Base-by-base conservation (phyloP, 73 alveolate genomes). In the Paramecium caudatum region DNA sequence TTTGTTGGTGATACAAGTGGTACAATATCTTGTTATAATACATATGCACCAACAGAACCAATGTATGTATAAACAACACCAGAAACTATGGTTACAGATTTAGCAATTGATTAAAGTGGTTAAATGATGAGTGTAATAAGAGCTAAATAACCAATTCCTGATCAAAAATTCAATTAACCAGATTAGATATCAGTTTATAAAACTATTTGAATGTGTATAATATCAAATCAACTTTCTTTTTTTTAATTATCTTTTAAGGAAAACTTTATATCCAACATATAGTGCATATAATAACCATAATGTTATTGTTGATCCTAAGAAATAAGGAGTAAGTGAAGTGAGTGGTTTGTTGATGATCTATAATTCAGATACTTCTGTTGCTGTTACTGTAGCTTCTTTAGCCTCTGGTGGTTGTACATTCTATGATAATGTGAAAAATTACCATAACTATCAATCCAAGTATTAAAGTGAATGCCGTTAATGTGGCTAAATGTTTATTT, bases 51-150 rank as follows among this genome's bases (percentile, higher is more conserved):
- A 12, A 37, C 7, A 1, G 68, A 37, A 74, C 88, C 88, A 3
- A 74, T 74, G 39, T 74, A 41, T 74, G 23, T 41, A 2, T 10
- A 19, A 39, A 45, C 36, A 16, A 47, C 16, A 2, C 43, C 62
- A 15, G 88, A 74, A 10, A 74, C 69, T 10, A 27, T 41, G 17
- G 39, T 74, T 0, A 45, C 46, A 16, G 88, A 74, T 74, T 17
- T 74, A n/a, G 46, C 69, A 9, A 36, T 74, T 8, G 88, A 74
- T 32, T 33, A 34, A 13, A 65, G 50, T 30, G 83, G 83, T 3
- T 65, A 36, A 3, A 33, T 33, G 47, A 65, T 65, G 83, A 36
- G 83, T 33, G 83, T 65, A 49, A 65, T 65, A 32, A 32, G 83
- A 65, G 83, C 50, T 36, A 65, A 65, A 65, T 55, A 55, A 55